Evolutionary conservation across 2,329 filamentous ascomycete species (phyloP), one percentile per base, ranked within the genome.

Genomic region (Dothideomycetes sp.): DNA sequence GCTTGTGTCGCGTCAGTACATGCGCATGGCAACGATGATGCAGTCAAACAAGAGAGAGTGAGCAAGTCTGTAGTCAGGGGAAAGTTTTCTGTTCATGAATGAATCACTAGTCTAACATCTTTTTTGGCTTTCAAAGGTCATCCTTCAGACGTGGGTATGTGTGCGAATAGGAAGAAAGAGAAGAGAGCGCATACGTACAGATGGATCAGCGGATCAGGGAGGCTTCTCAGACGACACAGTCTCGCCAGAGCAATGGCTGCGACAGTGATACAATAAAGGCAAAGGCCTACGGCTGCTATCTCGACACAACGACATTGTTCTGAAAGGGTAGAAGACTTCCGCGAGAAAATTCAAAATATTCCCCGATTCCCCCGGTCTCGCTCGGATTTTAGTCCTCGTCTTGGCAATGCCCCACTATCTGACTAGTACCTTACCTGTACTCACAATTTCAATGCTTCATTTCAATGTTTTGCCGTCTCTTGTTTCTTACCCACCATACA

Each of bases 281-380:
- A 32, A 17, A 40, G 18, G 38, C 38, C 38, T 40, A 29, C 24
- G 22, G 24, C 7, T 18, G 31, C 31, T 32, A 30, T n/a, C n/a
- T n/a, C 38, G 31, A 22, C 19, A 15, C 16, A 31, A 35, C 32
- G 38, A 40, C 38, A 40, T 40, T 34, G 33, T 34, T 30, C 33
- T 12, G 22, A 35, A 31, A 16, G n/a, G n/a, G n/a, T 19, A 34
- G 18, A 16, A 27, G 15, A 19, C 31, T 18, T 27, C 37, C n/a
- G n/a, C 17, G 30, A 22, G 17, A 18, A 36, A 36, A 38, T 32
- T 29, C n/a, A n/a, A n/a, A n/a, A n/a, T n/a, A n/a, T n/a, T n/a
- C n/a, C n/a, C n/a, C n/a, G n/a, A n/a, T n/a, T n/a, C n/a, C n/a
- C n/a, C n/a, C n/a, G n/a, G n/a, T n/a, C n/a, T n/a, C n/a, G n/a